Conservation (phyloP, 305 asterid species). For the Plantago rigida region DNA sequence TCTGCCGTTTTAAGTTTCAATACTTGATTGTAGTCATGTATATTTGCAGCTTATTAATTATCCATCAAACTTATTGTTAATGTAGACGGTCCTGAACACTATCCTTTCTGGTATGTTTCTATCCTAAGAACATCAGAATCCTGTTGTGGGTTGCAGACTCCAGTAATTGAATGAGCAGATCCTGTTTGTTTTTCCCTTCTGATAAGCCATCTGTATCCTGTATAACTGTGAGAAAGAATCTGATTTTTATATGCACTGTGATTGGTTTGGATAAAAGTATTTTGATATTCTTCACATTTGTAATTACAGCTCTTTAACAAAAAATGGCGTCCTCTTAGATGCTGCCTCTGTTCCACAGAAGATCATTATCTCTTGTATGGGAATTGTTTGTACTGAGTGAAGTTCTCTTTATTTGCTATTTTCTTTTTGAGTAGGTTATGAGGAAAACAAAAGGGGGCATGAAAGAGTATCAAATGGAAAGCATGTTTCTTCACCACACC, state of each 20-base stretch:
- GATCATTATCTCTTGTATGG: slow-evolving; percentile 14
- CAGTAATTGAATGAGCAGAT: not conserved
- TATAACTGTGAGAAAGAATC: slow-evolving; percentile 2
- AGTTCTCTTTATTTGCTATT: slow-evolving; percentile 23
- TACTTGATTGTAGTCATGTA: not conserved
- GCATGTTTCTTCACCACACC: slow-evolving; percentile 92
- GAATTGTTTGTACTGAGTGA: slow-evolving; percentile 19
- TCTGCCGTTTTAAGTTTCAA: too few relatives aligned
- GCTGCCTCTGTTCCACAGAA: not conserved
- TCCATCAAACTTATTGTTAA: not conserved
- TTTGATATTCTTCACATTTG: not conserved
- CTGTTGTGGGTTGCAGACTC: not conserved
- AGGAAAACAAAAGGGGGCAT: slow-evolving; percentile 62
- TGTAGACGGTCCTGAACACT: not conserved
- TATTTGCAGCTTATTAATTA: not conserved
- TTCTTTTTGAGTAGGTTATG: slow-evolving; percentile 61
- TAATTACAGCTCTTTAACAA: not conserved
- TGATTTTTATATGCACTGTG: slow-evolving; percentile 10
- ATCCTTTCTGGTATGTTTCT: not conserved
- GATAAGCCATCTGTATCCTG: slow-evolving; percentile 1
- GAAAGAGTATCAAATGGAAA: slow-evolving; percentile 90
- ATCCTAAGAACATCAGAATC: slow-evolving; percentile 3
- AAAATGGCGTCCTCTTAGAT: not conserved
- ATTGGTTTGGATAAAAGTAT: slow-evolving; percentile 9
- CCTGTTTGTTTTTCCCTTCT: not conserved